phyloP scores from a whole-genome alignment of 2,329 filamentous ascomycete genomes.

The Reticulascus tulasneorum region DNA sequence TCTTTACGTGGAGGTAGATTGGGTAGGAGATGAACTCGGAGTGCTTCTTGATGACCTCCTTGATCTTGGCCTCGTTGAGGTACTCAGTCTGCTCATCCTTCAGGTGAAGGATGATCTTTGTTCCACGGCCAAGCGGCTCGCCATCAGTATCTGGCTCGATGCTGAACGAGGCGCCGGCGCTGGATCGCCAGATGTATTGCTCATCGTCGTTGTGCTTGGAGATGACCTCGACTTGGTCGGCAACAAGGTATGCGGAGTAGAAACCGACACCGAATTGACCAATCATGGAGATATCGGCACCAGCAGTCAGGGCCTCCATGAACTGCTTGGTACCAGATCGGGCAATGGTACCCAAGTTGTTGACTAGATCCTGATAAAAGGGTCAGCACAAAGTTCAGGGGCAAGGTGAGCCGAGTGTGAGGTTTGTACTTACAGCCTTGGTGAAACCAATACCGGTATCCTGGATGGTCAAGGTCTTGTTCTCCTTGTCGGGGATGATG shows the following conservation, averaged over 20 bases:
- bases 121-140: conserved; percentile 86
- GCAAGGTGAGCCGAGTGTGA: background rate
- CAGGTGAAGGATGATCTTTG: conserved; percentile 96
- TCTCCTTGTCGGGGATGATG: conserved; percentile 96
- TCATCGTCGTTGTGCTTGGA: conserved; percentile 99
- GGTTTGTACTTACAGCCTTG: conserved; percentile 77
- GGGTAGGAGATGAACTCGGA: conserved; percentile 99
- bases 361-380: conserved; percentile 79
- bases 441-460: conserved; percentile 99
- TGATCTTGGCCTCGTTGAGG: conserved; percentile 97
- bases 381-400: conserved; percentile 29
- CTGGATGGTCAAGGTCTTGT: conserved; percentile 94
- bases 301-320: conserved; percentile 98
- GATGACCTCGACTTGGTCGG: conserved; percentile 90
- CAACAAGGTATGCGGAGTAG: conserved; percentile 99
- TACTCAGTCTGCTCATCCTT: conserved; percentile 99
- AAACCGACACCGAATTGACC: conserved; percentile 99
- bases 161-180: conserved; percentile 94
- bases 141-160: conserved; percentile 87
- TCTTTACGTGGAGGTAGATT: conserved; percentile 99
- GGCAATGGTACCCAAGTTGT: conserved; percentile 99
- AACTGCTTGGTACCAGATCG: conserved; percentile 99
- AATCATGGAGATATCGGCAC: conserved; percentile 99
- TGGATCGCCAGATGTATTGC: conserved; percentile 99
- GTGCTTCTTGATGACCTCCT: conserved; percentile 99